A percentile compares a stretch with the other conserved stretches of the same genome.
These are phyloP conservation scores for Neoascochyta sp. DNA, from an alignment of 2,329 filamentous ascomycete genomes.

Conservation along the genomic window DNA sequence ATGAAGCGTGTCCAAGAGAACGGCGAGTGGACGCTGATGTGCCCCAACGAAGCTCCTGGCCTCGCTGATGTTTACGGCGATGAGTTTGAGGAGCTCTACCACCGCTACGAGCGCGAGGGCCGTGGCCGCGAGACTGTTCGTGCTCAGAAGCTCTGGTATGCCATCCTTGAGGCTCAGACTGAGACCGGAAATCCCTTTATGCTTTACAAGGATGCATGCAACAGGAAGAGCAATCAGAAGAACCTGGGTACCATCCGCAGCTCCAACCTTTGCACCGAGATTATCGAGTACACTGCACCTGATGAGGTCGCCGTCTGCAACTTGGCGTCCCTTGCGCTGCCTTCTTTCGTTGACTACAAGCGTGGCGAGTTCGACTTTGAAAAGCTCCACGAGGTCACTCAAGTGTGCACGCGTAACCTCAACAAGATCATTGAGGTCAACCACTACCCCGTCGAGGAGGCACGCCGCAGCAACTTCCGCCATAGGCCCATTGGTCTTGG, in stretches of 20 bases:
- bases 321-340: slow-evolving; percentile 87
- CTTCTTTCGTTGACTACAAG: slow-evolving; percentile 83
- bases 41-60: slow-evolving; percentile 91
- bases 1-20: slow-evolving; percentile 99
- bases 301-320: slow-evolving; percentile 99
- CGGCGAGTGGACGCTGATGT: slow-evolving; percentile 95
- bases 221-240: slow-evolving; percentile 99
- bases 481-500: slow-evolving; percentile 94
- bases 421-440: slow-evolving; percentile 99
- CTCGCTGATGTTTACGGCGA: slow-evolving; percentile 96
- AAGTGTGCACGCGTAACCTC: slow-evolving; percentile 89
- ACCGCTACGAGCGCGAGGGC: slow-evolving; percentile 81
- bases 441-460: slow-evolving; percentile 95
- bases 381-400: slow-evolving; percentile 90
- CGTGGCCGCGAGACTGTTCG: slow-evolving; percentile 87
- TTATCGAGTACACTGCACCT: slow-evolving; percentile 93
- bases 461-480: slow-evolving; percentile 92
- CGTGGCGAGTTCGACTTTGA: slow-evolving; percentile 88
- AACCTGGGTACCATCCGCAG: slow-evolving; percentile 97
- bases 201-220: slow-evolving; percentile 98
- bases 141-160: slow-evolving; percentile 99
- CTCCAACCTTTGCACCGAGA: slow-evolving; percentile 98
- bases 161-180: slow-evolving; percentile 95
- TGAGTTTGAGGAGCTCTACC: slow-evolving; percentile 92
- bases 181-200: slow-evolving; percentile 99